Base-by-base conservation (phyloP, 2,329 filamentous ascomycete species). In the Fusarium setosum region DNA sequence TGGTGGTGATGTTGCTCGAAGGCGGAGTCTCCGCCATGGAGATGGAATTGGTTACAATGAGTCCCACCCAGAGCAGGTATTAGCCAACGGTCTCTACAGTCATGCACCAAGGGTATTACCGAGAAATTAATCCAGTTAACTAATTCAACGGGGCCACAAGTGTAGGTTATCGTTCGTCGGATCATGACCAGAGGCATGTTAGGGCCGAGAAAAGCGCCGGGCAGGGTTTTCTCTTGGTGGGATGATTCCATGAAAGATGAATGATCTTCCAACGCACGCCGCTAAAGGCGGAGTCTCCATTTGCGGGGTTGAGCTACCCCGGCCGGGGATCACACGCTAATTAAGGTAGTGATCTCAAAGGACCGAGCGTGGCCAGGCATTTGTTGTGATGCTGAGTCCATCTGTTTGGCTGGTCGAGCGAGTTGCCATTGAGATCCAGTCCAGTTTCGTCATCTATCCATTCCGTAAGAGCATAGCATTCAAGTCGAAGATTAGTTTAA, bases 151-250 rank as follows among this genome's bases (percentile, higher is more conserved):
- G 26, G 9, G 26, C 26, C 12, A 12, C 9, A 29, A 29, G n/a
- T n/a, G n/a, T n/a, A n/a, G n/a, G n/a, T n/a, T n/a, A n/a, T n/a
- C n/a, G n/a, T 29, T 29, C 9, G 12, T 29, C 26, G 12, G 26
- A 29, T 29, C 26, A 29, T 9, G 26, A 29, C 26, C 4, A 4
- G 15, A 35, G 32, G 12, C 10, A 9, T 34, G 45, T 47, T 65
- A 65, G 29, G 56, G 35, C 62, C 62, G 62, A 65, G 62, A 65
- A 65, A 65, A 65, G 57, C 65, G 62, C 62, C 62, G 62, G 61
- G 15, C 31, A 57, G 49, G 61, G 15, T 61, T 45, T 55, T 35
- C 40, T 51, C 40, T n/a, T n/a, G n/a, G 29, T 29, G 20, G 56
- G 60, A 64, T 56, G 55, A 29, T 38, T 17, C n/a, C 20, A 6